These are phyloP conservation scores for Lathyrus oleraceus DNA, from an alignment of 306 rosid genomes.

Conservation along the genomic window DNA sequence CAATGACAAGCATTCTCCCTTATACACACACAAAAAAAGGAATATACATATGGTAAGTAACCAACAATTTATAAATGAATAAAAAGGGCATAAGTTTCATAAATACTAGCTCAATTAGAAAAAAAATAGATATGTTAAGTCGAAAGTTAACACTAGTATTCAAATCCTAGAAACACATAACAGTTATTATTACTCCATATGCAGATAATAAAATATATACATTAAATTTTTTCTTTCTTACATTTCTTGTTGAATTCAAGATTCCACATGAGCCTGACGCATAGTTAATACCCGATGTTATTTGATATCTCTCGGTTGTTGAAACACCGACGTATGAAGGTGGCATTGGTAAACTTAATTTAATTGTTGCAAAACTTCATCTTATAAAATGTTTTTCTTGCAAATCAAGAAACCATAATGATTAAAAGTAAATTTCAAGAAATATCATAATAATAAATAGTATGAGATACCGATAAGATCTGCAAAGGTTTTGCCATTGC, in stretches of 20 bases:
- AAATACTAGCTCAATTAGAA: too few species aligned
- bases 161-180: too few species aligned
- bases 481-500: slow-evolving; percentile 19
- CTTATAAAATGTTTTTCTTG: not conserved
- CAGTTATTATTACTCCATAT: too few species aligned
- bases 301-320: not conserved
- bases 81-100: not conserved
- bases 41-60: too few species aligned
- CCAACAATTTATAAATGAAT: too few species aligned
- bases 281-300: slow-evolving; percentile 4
- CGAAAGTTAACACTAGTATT: too few species aligned
- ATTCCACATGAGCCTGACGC: slow-evolving; percentile 19
- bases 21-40: not conserved
- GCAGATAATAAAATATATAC: too few species aligned
- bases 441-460: too few species aligned
- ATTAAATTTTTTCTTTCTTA: not conserved
- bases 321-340: slow-evolving; percentile 5
- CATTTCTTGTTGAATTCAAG: slow-evolving; percentile 11
- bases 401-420: not conserved
- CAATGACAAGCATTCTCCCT: slow-evolving; percentile 36
- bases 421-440: too few species aligned
- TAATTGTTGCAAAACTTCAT: not conserved
- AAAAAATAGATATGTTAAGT: too few species aligned
- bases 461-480: not conserved
- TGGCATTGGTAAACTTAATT: slow-evolving; percentile 18